Percentiles rank a stretch among this genome's conserved stretches.
phyloP scores from a whole-genome alignment of 257 asterid genomes.

The Prunella vulgaris region DNA sequence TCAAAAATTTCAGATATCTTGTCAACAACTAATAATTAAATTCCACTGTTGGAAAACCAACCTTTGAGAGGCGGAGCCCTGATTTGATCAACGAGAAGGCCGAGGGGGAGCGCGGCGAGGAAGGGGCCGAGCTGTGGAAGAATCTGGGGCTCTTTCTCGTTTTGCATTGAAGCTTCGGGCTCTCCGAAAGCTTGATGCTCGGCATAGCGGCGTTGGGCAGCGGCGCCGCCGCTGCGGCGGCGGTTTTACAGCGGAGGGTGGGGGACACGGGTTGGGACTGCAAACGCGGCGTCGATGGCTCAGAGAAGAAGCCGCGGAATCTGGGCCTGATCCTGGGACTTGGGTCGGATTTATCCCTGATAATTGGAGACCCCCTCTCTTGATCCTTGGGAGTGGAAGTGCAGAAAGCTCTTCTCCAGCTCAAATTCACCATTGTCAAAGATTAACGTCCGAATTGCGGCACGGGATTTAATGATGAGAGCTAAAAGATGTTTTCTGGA shows the following conservation, averaged over 20 bases:
- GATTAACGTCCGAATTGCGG: not conserved
- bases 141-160: slow-evolving; percentile 56
- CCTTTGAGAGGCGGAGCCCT: slow-evolving; percentile 59
- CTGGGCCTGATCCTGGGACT: slow-evolving; percentile 39
- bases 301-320: slow-evolving; percentile 60
- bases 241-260: slow-evolving; percentile 49
- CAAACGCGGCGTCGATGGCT: slow-evolving; percentile 81
- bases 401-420: slow-evolving; percentile 95
- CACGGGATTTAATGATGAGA: slow-evolving; percentile 8
- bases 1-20: not conserved
- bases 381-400: slow-evolving; percentile 74
- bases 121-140: slow-evolving; percentile 63
- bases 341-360: slow-evolving; percentile 36
- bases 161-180: slow-evolving; percentile 64
- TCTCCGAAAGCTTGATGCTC: slow-evolving; percentile 19
- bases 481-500: slow-evolving; percentile 17
- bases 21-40: slow-evolving; percentile 11
- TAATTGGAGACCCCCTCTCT: slow-evolving; percentile 25
- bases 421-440: slow-evolving; percentile 75
- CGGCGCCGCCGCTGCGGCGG: slow-evolving; percentile 17
- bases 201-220: not conserved
- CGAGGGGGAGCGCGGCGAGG: slow-evolving; percentile 94
- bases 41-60: slow-evolving; percentile 18
- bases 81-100: slow-evolving; percentile 73
- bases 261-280: slow-evolving; percentile 51